Conservation (phyloP, 176 grass and related monocot species). For the Oryza meyeriana region DNA sequence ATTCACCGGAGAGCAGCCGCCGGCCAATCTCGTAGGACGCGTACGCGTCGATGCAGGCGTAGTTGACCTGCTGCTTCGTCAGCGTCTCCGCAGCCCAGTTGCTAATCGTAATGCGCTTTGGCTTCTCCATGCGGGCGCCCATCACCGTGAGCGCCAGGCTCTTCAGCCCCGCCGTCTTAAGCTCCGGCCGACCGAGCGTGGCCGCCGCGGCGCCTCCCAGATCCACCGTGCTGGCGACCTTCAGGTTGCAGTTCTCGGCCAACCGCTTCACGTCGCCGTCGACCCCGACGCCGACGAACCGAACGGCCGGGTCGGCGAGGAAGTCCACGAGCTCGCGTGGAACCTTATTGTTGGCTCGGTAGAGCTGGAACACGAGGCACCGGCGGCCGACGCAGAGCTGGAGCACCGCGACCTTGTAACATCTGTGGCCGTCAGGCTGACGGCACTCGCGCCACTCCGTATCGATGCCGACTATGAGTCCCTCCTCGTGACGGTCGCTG, state of each 20-base stretch:
- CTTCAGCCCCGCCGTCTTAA: conserved; percentile 34
- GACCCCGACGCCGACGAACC: conserved; percentile 55
- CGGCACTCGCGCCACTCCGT: conserved; percentile 40
- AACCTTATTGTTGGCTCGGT: conserved; percentile 17
- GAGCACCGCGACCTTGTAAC: conserved; percentile 41
- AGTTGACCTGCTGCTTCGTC: conserved; percentile 26
- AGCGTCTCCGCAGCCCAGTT: conserved; percentile 35
- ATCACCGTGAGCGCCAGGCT: conserved; percentile 31
- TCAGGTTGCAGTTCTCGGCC: conserved; percentile 22
- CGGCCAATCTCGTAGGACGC: conserved; percentile 49
- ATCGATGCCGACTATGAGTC: conserved; percentile 62
- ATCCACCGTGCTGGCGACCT: conserved; percentile 24
- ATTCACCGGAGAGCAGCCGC: conserved; percentile 22
- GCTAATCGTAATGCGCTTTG: conserved; percentile 25
- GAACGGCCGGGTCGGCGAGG: conserved; percentile 30
- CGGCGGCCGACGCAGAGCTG: conserved; percentile 65
- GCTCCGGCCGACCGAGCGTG: conserved; percentile 10
- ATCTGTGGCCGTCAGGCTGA: neutral
- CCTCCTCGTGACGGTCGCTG: neutral
- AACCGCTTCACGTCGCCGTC: conserved; percentile 29
- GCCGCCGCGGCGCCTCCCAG: conserved; percentile 20
- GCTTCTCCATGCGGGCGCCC: conserved; percentile 35
- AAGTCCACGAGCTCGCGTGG: conserved; percentile 19
- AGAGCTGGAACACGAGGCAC: conserved; percentile 56
- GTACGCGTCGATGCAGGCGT: conserved; percentile 61